These are phyloP conservation scores for Penicillium brasilianum DNA, from an alignment of 2,329 filamentous ascomycete genomes.

Conservation along the genomic window DNA sequence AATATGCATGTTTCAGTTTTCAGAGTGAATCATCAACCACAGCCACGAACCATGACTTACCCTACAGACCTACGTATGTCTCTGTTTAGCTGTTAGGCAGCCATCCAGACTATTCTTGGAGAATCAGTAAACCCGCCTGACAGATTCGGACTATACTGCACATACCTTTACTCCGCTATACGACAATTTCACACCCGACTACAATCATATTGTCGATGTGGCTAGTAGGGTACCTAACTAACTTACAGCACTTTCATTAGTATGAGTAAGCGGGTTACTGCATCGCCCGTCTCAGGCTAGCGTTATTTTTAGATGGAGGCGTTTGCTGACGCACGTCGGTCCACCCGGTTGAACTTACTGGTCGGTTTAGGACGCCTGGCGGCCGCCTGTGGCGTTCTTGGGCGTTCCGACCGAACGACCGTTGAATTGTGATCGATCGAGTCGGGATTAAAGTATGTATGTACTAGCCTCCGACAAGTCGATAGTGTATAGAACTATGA, in stretches of 20 bases:
- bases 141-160: no score
- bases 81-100: neutral
- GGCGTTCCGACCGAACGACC: neutral
- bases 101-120: neutral
- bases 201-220: neutral
- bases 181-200: neutral
- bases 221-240: neutral
- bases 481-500: no score
- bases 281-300: neutral
- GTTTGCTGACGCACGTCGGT: conserved; percentile 20
- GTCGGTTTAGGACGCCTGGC: neutral
- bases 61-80: neutral
- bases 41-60: neutral
- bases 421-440: neutral
- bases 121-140: neutral
- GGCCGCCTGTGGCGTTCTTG: conserved; percentile 4
- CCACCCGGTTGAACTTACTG: conserved; percentile 2
- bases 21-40: neutral
- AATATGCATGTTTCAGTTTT: neutral
- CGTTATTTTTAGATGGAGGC: conserved; percentile 15
- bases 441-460: neutral
- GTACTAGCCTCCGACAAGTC: no score
- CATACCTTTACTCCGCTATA: neutral
- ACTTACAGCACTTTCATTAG: no score
- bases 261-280: no score